phyloP scores from a whole-genome alignment of 2,329 filamentous ascomycete species.

The Colletotrichum echinochloae region DNA sequence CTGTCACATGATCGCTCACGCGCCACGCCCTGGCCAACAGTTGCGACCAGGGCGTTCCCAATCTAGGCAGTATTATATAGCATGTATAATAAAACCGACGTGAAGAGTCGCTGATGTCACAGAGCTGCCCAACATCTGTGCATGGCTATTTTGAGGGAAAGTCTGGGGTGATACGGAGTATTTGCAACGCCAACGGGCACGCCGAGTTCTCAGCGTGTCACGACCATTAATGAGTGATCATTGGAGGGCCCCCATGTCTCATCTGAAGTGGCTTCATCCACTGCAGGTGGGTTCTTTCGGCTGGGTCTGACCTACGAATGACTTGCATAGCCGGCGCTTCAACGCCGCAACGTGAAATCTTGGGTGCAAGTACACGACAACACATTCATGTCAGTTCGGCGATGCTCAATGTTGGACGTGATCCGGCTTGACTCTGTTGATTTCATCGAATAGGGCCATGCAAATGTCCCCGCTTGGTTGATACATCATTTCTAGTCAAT shows the following conservation, averaged over 20 bases:
- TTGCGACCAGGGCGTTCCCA: not conserved
- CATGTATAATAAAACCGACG: not conserved
- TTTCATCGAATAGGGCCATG: not conserved
- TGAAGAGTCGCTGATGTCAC: slow-evolving; percentile 2
- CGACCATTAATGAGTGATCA: not conserved
- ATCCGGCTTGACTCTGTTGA: not conserved
- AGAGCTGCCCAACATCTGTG: not conserved
- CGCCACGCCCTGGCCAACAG: not conserved
- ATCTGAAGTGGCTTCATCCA: slow-evolving; percentile 26
- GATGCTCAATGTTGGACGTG: not conserved
- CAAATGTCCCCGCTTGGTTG: not conserved
- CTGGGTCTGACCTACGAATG: slow-evolving; percentile 9
- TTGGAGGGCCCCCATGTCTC: slow-evolving; percentile 23
- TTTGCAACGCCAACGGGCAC: slow-evolving; percentile 1
- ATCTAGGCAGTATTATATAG: not conserved
- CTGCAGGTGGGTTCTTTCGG: slow-evolving; percentile 12
- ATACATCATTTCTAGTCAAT: not conserved
- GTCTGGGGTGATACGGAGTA: not conserved
- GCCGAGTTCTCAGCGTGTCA: slow-evolving; percentile 17
- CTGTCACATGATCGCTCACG: not conserved
- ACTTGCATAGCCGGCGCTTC: slow-evolving; percentile 28
- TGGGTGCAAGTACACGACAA: not conserved
- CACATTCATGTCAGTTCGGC: not conserved
- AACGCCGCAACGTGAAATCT: not conserved
- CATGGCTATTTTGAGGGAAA: slow-evolving; percentile 14